Base-by-base conservation (phyloP, 805 yeast genomes). In the Zygotorulaspora danielsina region DNA sequence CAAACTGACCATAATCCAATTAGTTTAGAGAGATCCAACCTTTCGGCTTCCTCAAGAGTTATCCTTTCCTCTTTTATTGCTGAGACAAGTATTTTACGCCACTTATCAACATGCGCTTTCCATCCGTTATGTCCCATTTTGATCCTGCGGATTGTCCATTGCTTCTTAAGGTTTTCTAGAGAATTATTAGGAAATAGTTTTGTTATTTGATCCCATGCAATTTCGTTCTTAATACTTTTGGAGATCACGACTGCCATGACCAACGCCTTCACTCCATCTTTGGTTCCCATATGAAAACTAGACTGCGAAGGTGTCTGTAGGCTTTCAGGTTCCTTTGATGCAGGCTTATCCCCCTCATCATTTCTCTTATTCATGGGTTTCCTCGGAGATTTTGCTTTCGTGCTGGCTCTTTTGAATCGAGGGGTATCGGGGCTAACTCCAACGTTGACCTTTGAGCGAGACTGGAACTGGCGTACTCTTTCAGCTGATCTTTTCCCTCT, bases 171-270 rank as follows among this genome's bases (percentile, higher is more conserved):
- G 8, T 70, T 65, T 6, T 70, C 74, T 1, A 73, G 63, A 0
- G 67, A 57, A 31, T 60, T 59, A 39, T 53, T 57, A 2, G 63
- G 64, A 28, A 84, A 73, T 5, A 76, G 56, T 0, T 52, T 54
- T 0, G 81, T 69, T 5, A 88, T 78, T 24, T 69, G 60, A 0
- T 70, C 71, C 83, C 94, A 88, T 43, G 78, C 79, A 26, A 84
- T 81, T 11, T 76, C 76, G 31, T 74, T 70, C 12, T 61, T 69
- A 27, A 83, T 70, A 11, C 88, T 73, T 45, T 81, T 79, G 3
- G 81, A 74, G 13, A 85, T 79, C 9, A 83, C 76, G 10, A 82
- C 82, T 2, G 81, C 72, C 44, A 85, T 71, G 48, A 78, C 75
- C 27, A 87, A 64, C 2, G 69, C 64, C 16, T 79, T 73, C 1